Conservation (phyloP, 495 filamentous ascomycete genomes). For the Apodospora peruviana region DNA sequence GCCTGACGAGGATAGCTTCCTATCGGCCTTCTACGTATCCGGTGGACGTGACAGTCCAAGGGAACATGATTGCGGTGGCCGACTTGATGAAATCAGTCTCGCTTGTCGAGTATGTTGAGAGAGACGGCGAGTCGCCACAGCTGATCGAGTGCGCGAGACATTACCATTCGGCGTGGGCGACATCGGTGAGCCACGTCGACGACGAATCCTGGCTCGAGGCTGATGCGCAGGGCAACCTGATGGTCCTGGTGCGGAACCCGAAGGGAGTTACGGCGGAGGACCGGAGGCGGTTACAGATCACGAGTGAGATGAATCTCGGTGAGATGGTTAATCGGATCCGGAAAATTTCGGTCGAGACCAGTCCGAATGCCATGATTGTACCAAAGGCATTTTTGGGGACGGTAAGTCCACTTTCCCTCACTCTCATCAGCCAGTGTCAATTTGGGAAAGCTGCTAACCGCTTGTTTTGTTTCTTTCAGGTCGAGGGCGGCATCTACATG, state of each 20-base stretch:
- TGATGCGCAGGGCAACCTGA: constrained; percentile 82
- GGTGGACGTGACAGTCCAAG: constrained; percentile 69
- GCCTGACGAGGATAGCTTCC: constrained; percentile 59
- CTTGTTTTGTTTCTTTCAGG: too few relatives aligned
- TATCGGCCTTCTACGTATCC: constrained; percentile 83
- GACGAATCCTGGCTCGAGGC: constrained; percentile 70
- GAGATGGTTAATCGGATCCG: constrained; percentile 88
- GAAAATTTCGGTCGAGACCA: constrained; percentile 49
- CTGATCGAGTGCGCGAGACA: constrained; percentile 75
- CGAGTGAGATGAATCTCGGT: constrained; percentile 75
- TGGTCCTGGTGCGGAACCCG: constrained; percentile 66
- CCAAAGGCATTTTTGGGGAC: constrained; percentile 88
- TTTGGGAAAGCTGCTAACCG: not conserved
- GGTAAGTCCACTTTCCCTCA: constrained; percentile 50
- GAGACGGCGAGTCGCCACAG: constrained; percentile 32
- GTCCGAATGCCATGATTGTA: constrained; percentile 56
- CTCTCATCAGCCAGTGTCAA: not conserved
- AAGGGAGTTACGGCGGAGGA: constrained; percentile 72
- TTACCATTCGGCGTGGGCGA: constrained; percentile 74
- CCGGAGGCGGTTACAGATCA: constrained; percentile 61
- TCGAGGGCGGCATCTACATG: constrained; percentile 88
- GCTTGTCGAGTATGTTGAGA: constrained; percentile 58
- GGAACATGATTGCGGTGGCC: constrained; percentile 70
- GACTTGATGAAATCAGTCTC: constrained; percentile 94
- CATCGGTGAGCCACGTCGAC: constrained; percentile 63